Evolutionary conservation across 768 basidiomycete genomes (phyloP).

Genomic region (Suillus americanus): DNA sequence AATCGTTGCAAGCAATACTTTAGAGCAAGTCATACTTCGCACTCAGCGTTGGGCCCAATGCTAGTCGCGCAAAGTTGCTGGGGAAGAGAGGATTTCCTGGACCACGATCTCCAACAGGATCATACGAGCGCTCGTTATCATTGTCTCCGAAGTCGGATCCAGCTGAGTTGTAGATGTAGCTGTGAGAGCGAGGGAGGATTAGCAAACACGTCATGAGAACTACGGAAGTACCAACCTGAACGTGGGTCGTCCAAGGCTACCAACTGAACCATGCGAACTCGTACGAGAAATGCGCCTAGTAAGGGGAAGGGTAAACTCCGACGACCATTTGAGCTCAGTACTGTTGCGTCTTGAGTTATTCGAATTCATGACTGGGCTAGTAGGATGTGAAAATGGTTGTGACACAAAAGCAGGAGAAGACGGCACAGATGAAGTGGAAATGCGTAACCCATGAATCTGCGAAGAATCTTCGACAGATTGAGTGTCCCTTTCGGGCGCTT

Average conservation of each 20-base stretch:
- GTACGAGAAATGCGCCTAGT: constrained; percentile 24
- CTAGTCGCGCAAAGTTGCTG: constrained; percentile 71
- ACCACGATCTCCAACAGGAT: constrained; percentile 58
- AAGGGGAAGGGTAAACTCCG: constrained; percentile 17
- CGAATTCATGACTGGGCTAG: constrained; percentile 19
- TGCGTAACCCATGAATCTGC: constrained; percentile 58
- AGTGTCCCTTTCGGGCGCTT: constrained; percentile 17
- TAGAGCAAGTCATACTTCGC: constrained; percentile 42
- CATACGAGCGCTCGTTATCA: constrained; percentile 37
- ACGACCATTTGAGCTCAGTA: constrained; percentile 27
- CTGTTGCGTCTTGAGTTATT: constrained; percentile 21
- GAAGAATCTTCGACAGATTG: constrained; percentile 21
- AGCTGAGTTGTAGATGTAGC: constrained; percentile 8
- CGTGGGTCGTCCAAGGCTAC: constrained; percentile 27
- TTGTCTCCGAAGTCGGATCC: constrained; percentile 26
- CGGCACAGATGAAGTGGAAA: constrained; percentile 45
- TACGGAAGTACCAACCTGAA: constrained; percentile 18
- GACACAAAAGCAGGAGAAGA: constrained; percentile 25
- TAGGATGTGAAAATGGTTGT: constrained; percentile 23
- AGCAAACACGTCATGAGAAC: background rate
- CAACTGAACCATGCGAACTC: constrained; percentile 25
- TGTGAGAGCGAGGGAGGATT: constrained; percentile 12
- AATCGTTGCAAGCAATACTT: background rate
- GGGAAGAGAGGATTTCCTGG: constrained; percentile 83
- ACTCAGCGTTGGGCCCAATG: constrained; percentile 61